Evolutionary conservation across 139 green algal species (phyloP).

Genomic region (Closterium sp.): DNA sequence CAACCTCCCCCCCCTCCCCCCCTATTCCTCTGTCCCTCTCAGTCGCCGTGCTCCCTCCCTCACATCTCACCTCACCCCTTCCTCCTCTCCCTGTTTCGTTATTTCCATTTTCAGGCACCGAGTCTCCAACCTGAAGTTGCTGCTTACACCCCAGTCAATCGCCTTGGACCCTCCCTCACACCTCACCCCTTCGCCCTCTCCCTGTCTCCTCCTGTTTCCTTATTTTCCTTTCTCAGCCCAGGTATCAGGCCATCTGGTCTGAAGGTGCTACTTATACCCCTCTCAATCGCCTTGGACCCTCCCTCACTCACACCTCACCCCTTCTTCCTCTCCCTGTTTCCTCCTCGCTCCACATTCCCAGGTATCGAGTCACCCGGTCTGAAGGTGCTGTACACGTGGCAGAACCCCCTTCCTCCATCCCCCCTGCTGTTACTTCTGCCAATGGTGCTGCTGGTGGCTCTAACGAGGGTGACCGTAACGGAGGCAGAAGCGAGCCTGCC

Average conservation of each 20-base stretch:
- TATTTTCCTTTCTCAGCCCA: neutral
- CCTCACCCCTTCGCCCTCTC: no score
- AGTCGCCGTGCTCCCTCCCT: neutral
- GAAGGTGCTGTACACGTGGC: neutral
- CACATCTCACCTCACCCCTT: neutral
- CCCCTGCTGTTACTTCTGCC: neutral
- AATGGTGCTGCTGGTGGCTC: neutral
- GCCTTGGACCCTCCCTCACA: no score
- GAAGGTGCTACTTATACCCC: neutral
- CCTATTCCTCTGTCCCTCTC: neutral
- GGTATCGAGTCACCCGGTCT: neutral
- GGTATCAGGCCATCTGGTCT: neutral
- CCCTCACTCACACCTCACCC: no score
- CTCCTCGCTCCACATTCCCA: neutral
- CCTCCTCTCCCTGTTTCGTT: no score
- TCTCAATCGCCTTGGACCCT: neutral
- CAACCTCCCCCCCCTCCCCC: no score
- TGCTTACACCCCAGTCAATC: no score
- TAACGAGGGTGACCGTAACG: neutral
- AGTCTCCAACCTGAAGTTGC: no score
- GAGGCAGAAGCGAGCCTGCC: neutral
- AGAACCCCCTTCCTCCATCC: neutral
- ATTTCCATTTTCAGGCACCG: no score
- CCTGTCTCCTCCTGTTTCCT: neutral
- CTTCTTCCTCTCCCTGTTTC: no score